A percentile compares a stretch with the other conserved stretches of the same genome.
phyloP scores from a whole-genome alignment of 2,329 filamentous ascomycete genomes.

The Apiospora marii region DNA sequence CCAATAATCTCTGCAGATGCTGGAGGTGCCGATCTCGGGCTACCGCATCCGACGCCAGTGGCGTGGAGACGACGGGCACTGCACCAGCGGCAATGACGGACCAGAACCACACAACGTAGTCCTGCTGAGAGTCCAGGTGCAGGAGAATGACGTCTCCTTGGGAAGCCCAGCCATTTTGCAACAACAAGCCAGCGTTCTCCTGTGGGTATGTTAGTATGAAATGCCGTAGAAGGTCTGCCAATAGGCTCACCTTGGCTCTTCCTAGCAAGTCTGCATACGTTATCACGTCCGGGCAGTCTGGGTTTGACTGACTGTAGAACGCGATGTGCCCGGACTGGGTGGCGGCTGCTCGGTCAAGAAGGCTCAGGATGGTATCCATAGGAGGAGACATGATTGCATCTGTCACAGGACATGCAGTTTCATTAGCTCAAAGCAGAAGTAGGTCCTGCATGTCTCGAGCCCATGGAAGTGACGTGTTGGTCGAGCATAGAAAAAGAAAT shows the following conservation, averaged over 20 bases:
- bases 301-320: not conserved
- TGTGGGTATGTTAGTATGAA: not conserved
- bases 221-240: no score
- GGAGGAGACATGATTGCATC: not conserved
- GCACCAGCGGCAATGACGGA: conserved; percentile 26
- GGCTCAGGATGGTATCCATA: not conserved
- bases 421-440: not conserved
- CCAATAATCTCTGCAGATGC: conserved; percentile 17
- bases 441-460: not conserved
- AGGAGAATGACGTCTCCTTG: conserved; percentile 23
- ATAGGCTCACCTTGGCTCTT: not conserved
- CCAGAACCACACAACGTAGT: conserved; percentile 30
- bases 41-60: conserved; percentile 18
- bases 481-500: not conserved
- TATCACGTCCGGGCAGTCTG: not conserved
- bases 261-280: not conserved
- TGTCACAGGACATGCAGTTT: not conserved
- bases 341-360: not conserved
- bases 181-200: not conserved
- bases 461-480: not conserved
- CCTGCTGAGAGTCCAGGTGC: conserved; percentile 26
- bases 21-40: conserved; percentile 22
- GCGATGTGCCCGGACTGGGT: not conserved
- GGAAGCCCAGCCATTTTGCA: not conserved
- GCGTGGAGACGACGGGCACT: conserved; percentile 27